Conservation (phyloP, 2,329 filamentous ascomycete genomes). For the Ophiostoma quercus region DNA sequence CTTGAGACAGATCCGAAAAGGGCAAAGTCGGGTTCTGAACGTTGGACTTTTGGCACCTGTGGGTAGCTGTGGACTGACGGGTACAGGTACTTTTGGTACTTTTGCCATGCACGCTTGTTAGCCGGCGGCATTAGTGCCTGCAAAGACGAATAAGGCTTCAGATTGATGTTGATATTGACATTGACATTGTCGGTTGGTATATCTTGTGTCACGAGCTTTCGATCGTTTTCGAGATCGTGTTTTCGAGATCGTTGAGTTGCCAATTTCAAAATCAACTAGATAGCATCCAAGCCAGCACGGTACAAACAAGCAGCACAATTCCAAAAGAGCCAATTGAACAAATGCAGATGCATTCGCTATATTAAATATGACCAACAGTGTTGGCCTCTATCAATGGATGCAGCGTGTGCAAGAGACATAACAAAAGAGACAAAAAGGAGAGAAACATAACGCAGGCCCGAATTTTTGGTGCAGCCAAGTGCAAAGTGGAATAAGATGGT, state of each 20-base stretch:
- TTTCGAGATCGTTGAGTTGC: background rate
- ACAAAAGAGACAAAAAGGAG: background rate
- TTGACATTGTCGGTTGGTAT: background rate
- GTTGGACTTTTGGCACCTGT: background rate
- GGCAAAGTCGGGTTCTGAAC: background rate
- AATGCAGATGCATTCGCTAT: background rate
- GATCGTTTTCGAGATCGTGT: background rate
- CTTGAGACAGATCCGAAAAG: conserved; percentile 6
- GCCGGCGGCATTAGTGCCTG: background rate
- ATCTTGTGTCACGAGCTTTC: background rate
- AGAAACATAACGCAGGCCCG: conserved; percentile 5
- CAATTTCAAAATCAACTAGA: background rate
- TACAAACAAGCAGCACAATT: background rate
- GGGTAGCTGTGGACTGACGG: background rate
- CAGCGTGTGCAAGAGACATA: background rate
- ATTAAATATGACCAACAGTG: conserved; percentile 5
- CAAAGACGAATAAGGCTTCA: background rate
- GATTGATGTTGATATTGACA: background rate
- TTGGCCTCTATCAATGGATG: conserved; percentile 1
- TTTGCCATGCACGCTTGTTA: conserved; percentile 8
- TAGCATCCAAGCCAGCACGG: background rate
- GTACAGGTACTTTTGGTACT: background rate
- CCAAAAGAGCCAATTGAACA: background rate
- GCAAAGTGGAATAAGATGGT: conserved; percentile 11
- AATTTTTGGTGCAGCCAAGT: conserved; percentile 13